Evolutionary conservation across 192 early-diverging fungal species (phyloP).

Genomic region (Backusella liffmaniae): DNA sequence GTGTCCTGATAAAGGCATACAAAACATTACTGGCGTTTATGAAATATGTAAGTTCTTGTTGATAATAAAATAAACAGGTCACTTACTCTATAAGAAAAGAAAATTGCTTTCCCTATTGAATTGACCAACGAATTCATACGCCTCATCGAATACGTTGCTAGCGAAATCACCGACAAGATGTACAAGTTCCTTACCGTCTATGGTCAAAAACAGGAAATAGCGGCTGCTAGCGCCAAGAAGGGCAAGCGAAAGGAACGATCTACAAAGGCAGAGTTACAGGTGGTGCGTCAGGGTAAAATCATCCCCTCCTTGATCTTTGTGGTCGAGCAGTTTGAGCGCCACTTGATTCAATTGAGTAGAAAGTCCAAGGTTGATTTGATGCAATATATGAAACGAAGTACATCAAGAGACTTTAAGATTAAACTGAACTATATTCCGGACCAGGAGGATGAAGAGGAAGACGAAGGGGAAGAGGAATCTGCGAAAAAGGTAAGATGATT

Average conservation of each 20-base stretch:
- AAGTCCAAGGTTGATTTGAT: constrained; percentile 71
- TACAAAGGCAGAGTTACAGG: constrained; percentile 51
- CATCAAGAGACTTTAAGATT: constrained; percentile 78
- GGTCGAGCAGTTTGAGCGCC: constrained; percentile 76
- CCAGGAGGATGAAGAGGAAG: background rate
- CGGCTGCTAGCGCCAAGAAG: constrained; percentile 17
- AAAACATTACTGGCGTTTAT: constrained; percentile 43
- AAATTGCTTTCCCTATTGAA: constrained; percentile 11
- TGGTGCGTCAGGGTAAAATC: constrained; percentile 68
- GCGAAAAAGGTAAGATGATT: background rate
- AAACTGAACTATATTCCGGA: constrained; percentile 41
- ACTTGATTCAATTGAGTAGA: constrained; percentile 64
- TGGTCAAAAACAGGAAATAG: constrained; percentile 30
- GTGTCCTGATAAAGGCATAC: constrained; percentile 47
- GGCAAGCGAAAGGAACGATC: constrained; percentile 23
- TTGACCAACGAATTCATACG: constrained; percentile 43
- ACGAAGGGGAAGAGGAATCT: background rate
- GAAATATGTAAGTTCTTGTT: constrained; percentile 38
- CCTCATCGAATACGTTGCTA: constrained; percentile 45
- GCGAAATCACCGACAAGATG: constrained; percentile 46
- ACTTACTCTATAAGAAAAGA: background rate
- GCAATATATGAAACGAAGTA: constrained; percentile 76
- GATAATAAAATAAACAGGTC: too few relatives aligned
- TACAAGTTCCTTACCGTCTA: constrained; percentile 47
- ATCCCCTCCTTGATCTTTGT: constrained; percentile 72